Base-by-base conservation (phyloP, 1,284 basidiomycete species). In the Naganishia sp. region DNA sequence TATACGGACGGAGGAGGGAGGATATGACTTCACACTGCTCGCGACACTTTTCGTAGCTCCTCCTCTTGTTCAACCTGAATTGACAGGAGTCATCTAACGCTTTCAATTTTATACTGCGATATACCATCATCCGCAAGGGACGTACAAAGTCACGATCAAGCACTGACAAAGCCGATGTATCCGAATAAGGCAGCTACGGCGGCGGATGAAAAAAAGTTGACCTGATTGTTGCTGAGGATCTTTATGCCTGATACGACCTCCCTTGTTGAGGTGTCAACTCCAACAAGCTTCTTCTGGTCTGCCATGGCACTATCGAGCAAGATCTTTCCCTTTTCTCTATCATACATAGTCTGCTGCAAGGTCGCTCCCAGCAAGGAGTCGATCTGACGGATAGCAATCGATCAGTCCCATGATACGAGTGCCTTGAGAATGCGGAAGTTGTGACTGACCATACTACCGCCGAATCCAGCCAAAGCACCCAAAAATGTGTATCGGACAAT, bases 291-390 rank as follows among this genome's bases (percentile, higher is more conserved):
- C 18, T 59, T 46, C 60, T 61, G 48, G 39, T 50, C 28, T 1
- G 36, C 45, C 18, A 23, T 23, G 7, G 45, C 57, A 16, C 33
- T 33, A 10, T 54, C 45, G 11, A 87, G 86, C 31, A 93, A 81
- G 55, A 97, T 84, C 55, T 85, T 82, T 69, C 87, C 87, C 64
- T 83, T 84, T 9, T 81, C 79, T 44, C 79, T 79, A 10, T 88
- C 88, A 79, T 88, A 96, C 23, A 87, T 84, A 2, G 92, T 94
- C 65, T 85, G 82, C 73, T 98, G 94, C 0, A 95, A 77, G 0
- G 90, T 92, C 0, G 93, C 94, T 2, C 94, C 94, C 13, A 96
- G 82, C 2, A 96, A 54, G 0, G 90, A 93, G 75, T 96, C 93
- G 61, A 91, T 75, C 88, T 90, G 68, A 64, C 28, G 18, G 39